Evolutionary conservation across 805 yeast species (phyloP), one percentile per base, ranked within the genome.

Genomic region (Wickerhamiella australiensis): DNA sequence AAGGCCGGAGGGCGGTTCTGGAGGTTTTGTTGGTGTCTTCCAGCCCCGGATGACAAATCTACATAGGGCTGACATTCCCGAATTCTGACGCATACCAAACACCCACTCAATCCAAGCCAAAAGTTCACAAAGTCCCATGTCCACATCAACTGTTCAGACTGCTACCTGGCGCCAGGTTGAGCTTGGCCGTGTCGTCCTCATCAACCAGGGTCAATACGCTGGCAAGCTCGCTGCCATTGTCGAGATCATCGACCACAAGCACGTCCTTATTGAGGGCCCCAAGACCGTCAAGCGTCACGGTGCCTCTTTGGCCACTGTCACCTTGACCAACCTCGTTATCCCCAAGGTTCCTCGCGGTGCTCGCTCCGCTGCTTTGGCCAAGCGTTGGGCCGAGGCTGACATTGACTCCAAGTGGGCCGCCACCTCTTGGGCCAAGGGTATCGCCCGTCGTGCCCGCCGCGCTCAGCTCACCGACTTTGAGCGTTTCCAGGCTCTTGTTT

Each of bases 151-250:
- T 31, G 46, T 92, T 73, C 83, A 85, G 78, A 85, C 95, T 72
- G 78, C 95, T 73, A 85, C 85, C 90, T 92, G 97, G 97, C 86
- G 96, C 85, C 80, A 79, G 70, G 98, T 92, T 73, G 96, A 90
- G 80, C 85, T 88, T 70, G 98, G 98, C 74, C 95, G 99, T 79
- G 85, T 92, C 71, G 95, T 88, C 72, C 82, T 90, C 69, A 71
- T 90, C 70, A 78, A 79, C 82, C 78, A 82, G 74, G 85, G 85
- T 67, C 69, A 72, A 58, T 67, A 65, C 65, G 72, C 79, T 58
- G 83, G 83, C 64, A 85, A 86, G 75, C 80, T 92, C 70, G 99
- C 97, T 67, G 77, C 95, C 70, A 82, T 92, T 68, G 97, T 88
- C 68, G 98, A 92, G 80, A 85, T 92, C 77, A 85, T 92, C 70